Evolutionary conservation across 169 alveolate species (phyloP).

Genomic region (Cryptosporidium tyzzeri): DNA sequence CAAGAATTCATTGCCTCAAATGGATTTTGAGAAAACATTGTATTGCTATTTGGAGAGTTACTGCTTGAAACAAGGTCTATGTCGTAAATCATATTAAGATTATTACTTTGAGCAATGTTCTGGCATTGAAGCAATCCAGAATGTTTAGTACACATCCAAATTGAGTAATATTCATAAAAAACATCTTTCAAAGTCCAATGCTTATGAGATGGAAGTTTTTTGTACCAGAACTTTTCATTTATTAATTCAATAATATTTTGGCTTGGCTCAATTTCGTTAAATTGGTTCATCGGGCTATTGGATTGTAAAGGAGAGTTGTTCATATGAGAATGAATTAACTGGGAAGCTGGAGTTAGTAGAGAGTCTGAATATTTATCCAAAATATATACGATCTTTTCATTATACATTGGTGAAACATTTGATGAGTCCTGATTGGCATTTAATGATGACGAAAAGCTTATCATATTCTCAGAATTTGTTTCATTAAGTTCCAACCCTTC

Average conservation of each 20-base stretch:
- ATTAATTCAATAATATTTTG: neutral
- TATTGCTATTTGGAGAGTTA: constrained; percentile 23
- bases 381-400: constrained; percentile 35
- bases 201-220: constrained; percentile 51
- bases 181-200: constrained; percentile 54
- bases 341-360: constrained; percentile 44
- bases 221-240: constrained; percentile 30
- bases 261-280: neutral
- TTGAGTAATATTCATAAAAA: constrained; percentile 51
- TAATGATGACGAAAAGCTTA: neutral
- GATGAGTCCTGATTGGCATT: neutral
- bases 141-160: constrained; percentile 30
- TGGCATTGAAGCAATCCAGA: constrained; percentile 16
- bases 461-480: neutral
- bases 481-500: neutral
- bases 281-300: neutral
- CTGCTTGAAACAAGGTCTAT: neutral
- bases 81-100: neutral
- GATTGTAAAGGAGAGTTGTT: constrained; percentile 21
- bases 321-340: neutral
- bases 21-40: constrained; percentile 64
- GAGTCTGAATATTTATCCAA: constrained; percentile 66
- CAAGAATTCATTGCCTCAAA: constrained; percentile 56
- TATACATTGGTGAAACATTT: neutral
- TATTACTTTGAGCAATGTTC: neutral